These are phyloP conservation scores for Umbelopsis ramanniana DNA, from an alignment of 192 early-diverging fungal genomes.

Conservation along the genomic window DNA sequence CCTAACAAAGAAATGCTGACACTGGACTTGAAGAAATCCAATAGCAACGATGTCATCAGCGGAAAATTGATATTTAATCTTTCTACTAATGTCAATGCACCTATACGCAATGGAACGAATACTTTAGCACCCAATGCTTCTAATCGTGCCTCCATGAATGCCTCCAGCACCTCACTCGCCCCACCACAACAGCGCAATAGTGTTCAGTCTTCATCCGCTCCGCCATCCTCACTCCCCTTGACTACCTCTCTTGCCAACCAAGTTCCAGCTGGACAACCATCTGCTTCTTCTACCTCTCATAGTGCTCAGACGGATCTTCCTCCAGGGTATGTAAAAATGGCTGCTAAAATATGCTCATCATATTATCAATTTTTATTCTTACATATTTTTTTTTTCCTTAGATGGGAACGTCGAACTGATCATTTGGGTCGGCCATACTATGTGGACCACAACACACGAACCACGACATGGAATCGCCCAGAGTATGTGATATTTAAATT, in stretches of 20 bases:
- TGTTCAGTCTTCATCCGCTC: conserved; percentile 46
- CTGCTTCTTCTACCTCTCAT: conserved; percentile 26
- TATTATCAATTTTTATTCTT: background rate
- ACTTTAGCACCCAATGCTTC: conserved; percentile 30
- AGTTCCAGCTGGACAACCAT: conserved; percentile 24
- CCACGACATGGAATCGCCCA: conserved; percentile 90
- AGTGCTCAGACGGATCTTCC: conserved; percentile 23
- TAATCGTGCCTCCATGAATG: conserved; percentile 13
- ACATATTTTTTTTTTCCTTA: conserved; percentile 29
- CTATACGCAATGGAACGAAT: conserved; percentile 44
- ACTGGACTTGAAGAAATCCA: conserved; percentile 87
- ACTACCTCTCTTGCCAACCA: conserved; percentile 35
- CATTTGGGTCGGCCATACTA: conserved; percentile 94
- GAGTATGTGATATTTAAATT: conserved; percentile 25
- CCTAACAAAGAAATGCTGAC: conserved; percentile 77
- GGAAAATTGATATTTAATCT: conserved; percentile 85
- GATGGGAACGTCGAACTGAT: conserved; percentile 97
- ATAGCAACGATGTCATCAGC: conserved; percentile 77
- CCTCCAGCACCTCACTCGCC: conserved; percentile 27
- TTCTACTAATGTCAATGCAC: conserved; percentile 61
- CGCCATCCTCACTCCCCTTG: conserved; percentile 45
- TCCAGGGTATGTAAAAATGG: conserved; percentile 13
- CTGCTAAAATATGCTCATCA: background rate
- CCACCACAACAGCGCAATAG: conserved; percentile 30
- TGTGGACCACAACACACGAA: conserved; percentile 96